phyloP scores from a whole-genome alignment of 2,329 filamentous ascomycete species.

The Teratosphaeriaceae sp. region DNA sequence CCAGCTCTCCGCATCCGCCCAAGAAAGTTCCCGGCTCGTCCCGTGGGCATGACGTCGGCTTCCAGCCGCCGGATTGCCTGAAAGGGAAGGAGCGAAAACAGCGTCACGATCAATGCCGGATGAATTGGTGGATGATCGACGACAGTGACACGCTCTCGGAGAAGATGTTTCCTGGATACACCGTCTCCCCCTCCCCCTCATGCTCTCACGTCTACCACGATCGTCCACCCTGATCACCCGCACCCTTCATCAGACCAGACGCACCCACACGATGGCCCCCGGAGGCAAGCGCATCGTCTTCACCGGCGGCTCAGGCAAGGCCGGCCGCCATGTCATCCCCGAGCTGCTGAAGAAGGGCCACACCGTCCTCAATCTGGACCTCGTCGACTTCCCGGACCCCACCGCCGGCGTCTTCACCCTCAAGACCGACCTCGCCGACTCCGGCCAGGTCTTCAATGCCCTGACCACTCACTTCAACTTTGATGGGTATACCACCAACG shows the following conservation, averaged over 20 bases:
- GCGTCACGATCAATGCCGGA: neutral
- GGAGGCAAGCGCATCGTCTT: constrained; percentile 42
- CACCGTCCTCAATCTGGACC: constrained; percentile 50
- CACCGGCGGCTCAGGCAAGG: constrained; percentile 51
- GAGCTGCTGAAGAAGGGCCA: constrained; percentile 47
- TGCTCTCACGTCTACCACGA: neutral
- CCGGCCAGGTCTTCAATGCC: constrained; percentile 51
- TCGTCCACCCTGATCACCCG: neutral
- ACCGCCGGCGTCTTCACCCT: constrained; percentile 44
- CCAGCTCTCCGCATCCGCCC: neutral
- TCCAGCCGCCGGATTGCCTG: neutral
- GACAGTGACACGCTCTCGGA: neutral
- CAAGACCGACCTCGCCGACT: constrained; percentile 50
- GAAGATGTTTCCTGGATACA: too few relatives aligned
- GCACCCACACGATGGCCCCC: constrained; percentile 15
- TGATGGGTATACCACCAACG: too few relatives aligned
- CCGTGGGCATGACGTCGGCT: neutral
- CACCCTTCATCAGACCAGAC: neutral
- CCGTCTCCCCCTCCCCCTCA: neutral
- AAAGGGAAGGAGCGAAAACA: neutral
- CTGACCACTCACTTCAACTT: constrained; percentile 52
- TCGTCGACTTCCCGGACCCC: constrained; percentile 36
- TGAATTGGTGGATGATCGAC: neutral
- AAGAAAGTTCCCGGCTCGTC: neutral
- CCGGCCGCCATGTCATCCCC: constrained; percentile 49